Evolutionary conservation across 768 basidiomycete genomes (phyloP).

Genomic region (Trametes meyenii): DNA sequence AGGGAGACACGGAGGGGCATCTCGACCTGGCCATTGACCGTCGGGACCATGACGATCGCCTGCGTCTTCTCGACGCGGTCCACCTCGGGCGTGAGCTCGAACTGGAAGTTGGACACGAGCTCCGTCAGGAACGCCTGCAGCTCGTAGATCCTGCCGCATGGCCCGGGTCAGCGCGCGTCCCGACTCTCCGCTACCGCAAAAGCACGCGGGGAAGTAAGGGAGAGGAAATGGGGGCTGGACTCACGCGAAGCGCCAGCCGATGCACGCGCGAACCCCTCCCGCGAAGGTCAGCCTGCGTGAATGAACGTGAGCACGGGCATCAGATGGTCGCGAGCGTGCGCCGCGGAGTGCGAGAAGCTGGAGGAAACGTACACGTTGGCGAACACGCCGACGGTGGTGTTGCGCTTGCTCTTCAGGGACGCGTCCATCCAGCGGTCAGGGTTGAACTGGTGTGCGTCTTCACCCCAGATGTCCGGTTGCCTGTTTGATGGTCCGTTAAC

Average conservation of each 20-base stretch:
- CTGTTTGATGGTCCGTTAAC: conserved; percentile 13
- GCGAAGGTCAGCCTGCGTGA: conserved; percentile 30
- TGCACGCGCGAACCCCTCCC: conserved; percentile 30
- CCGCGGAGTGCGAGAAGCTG: background rate
- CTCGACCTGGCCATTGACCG: conserved; percentile 36
- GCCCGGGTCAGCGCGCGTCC: background rate
- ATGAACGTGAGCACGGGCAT: background rate
- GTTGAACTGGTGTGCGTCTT: conserved; percentile 35
- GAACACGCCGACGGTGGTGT: conserved; percentile 47
- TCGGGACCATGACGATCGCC: conserved; percentile 39
- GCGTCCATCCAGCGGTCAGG: conserved; percentile 34
- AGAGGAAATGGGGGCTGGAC: background rate
- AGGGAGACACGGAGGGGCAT: conserved; percentile 36
- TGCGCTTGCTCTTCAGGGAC: conserved; percentile 35
- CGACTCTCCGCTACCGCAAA: conserved; percentile 10
- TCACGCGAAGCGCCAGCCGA: conserved; percentile 33
- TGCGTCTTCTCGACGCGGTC: conserved; percentile 35
- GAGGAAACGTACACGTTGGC: conserved; percentile 46
- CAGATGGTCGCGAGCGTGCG: too few relatives aligned
- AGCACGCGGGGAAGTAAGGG: background rate
- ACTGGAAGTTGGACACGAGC: conserved; percentile 55
- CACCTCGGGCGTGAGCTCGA: conserved; percentile 38
- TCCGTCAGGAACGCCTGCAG: conserved; percentile 63
- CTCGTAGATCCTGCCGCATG: conserved; percentile 39
- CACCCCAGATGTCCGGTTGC: conserved; percentile 35